Evolutionary conservation across 805 yeast species (phyloP).

Genomic region (Brettanomyces bruxellensis): DNA sequence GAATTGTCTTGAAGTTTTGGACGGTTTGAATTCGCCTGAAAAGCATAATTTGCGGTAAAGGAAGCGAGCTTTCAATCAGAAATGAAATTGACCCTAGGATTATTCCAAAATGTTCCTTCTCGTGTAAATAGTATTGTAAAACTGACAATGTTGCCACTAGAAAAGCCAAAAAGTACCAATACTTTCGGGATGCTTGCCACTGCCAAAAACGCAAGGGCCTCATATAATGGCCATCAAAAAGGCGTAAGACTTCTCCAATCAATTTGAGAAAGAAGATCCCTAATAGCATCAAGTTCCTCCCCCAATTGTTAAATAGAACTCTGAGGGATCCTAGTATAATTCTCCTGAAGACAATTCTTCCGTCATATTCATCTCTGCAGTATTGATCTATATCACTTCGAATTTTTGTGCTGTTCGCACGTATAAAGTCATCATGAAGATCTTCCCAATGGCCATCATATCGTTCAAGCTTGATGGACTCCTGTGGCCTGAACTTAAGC

Average conservation of each 20-base stretch:
- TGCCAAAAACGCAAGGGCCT: slow-evolving; percentile 77
- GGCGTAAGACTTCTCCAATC: slow-evolving; percentile 35
- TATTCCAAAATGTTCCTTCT: slow-evolving; percentile 21
- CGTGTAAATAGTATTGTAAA: slow-evolving; percentile 16
- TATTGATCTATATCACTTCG: slow-evolving; percentile 8
- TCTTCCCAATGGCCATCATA: slow-evolving; percentile 20
- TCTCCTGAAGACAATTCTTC: slow-evolving; percentile 7
- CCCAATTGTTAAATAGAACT: background rate
- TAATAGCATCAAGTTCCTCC: slow-evolving; percentile 9
- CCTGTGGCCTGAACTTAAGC: slow-evolving; percentile 40
- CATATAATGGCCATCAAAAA: slow-evolving; percentile 62
- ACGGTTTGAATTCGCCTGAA: slow-evolving; percentile 57
- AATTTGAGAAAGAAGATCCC: slow-evolving; percentile 10
- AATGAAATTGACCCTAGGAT: slow-evolving; percentile 31
- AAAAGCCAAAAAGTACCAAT: slow-evolving; percentile 36
- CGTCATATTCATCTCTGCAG: slow-evolving; percentile 3
- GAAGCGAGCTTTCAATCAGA: slow-evolving; percentile 61
- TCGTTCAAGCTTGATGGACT: slow-evolving; percentile 29
- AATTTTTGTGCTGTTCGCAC: slow-evolving; percentile 6
- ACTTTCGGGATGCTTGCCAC: slow-evolving; percentile 38
- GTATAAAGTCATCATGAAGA: slow-evolving; percentile 21
- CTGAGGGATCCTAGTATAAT: background rate
- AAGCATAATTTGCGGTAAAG: slow-evolving; percentile 71
- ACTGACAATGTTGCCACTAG: slow-evolving; percentile 24
- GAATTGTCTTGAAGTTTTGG: slow-evolving; percentile 69